Evolutionary conservation across 345 rosid species (phyloP), one percentile per base, ranked within the genome.

Genomic region (Hypericum androsaemum): DNA sequence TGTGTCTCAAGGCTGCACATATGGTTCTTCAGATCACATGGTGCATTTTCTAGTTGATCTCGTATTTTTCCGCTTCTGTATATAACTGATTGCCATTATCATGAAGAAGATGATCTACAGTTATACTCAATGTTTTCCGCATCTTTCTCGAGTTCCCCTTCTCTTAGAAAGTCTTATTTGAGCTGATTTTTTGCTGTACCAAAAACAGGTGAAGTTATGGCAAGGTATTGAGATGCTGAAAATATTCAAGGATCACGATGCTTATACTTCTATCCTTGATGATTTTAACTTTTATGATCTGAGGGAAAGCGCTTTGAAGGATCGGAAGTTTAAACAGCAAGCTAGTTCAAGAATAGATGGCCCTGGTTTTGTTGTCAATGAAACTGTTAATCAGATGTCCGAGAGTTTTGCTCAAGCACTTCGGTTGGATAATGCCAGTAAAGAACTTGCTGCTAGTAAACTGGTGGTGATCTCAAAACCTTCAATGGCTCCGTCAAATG

Each of bases 161-260:
- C 32, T 22, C 32, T 22, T 22, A 1, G 32, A 22, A 22, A 22
- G 32, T 1, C 32, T 4, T 22, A 22, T 22, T 22, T 22, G 32
- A 22, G 32, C 32, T 22, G 2, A 22, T 22, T 22, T 22, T 22
- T 22, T 64, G 16, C 12, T 52, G 56, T 28, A 11, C 37, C 12
- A 14, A 13, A 7, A 41, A 49, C 62, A 84, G 94, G 94, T 84
- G 74, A 79, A 70, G 63, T 59, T 77, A 43, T 76, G 71, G 48
- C 88, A 75, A 12, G 88, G 94, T 32, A 63, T 66, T 46, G 88
- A 84, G 77, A 81, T 84, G 79, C 71, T 81, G 49, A 75, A 59
- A 57, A 81, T 79, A n/a, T 84, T 77, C 50, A 81, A 79, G 75
- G 76, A 77, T 43, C 71, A 81, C 41, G 80, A 71, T 51, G 67